phyloP scores from a whole-genome alignment of 2,329 filamentous ascomycete genomes.

The Penicillium digitatum region DNA sequence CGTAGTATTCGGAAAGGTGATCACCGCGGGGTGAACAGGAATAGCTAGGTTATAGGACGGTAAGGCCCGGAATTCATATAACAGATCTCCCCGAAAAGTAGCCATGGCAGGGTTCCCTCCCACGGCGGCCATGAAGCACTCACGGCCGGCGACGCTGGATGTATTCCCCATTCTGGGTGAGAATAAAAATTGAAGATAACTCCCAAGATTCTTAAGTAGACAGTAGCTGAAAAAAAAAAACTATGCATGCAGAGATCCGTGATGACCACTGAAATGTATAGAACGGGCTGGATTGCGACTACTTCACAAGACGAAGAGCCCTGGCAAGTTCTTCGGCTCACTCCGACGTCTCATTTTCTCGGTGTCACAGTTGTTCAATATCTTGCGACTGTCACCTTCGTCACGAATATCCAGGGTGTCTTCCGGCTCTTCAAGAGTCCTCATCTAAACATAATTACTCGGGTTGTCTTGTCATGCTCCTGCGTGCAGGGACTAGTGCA shows the following conservation, averaged over 20 bases:
- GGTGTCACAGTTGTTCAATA: background rate
- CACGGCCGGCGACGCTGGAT: constrained; percentile 16
- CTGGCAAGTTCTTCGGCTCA: background rate
- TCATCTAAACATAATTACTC: background rate
- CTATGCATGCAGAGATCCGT: background rate
- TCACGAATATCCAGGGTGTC: background rate
- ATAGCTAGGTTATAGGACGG: constrained; percentile 27
- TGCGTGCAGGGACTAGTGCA: background rate
- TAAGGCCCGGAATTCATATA: constrained; percentile 14
- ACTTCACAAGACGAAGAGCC: background rate
- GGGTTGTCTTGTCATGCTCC: background rate
- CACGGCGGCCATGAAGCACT: constrained; percentile 23
- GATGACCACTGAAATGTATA: background rate
- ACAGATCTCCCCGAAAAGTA: constrained; percentile 19
- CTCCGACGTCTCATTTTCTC: background rate
- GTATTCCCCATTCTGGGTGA: constrained; percentile 15
- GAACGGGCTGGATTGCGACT: background rate
- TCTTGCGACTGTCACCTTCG: background rate
- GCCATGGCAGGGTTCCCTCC: constrained; percentile 13
- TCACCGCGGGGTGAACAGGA: constrained; percentile 19
- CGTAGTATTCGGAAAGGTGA: constrained; percentile 16
- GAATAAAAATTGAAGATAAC: background rate
- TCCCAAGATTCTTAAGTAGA: background rate
- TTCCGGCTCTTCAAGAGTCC: background rate
- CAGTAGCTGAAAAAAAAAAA: background rate